Percentiles rank a stretch among this genome's conserved stretches.
These are phyloP conservation scores for Monilinia aucupariae DNA, from an alignment of 2,329 filamentous ascomycete genomes.

Conservation along the genomic window DNA sequence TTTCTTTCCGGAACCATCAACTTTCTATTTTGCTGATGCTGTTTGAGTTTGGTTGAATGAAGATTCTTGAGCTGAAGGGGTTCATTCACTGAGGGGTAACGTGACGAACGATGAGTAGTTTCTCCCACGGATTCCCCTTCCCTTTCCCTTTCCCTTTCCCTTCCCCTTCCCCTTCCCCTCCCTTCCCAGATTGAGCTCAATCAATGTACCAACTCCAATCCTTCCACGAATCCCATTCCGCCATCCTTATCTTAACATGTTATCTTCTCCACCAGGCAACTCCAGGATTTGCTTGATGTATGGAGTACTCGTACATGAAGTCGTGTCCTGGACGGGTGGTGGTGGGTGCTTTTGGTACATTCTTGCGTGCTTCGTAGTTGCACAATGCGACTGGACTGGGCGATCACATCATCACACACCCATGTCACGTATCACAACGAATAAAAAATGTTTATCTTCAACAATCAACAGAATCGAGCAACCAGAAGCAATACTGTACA, in stretches of 20 bases:
- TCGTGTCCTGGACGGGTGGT: neutral
- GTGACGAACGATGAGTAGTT: neutral
- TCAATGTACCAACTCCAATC: neutral
- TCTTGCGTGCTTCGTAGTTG: neutral
- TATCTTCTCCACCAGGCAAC: neutral
- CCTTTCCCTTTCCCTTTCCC: no score
- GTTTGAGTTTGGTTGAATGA: neutral
- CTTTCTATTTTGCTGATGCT: neutral
- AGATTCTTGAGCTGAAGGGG: neutral
- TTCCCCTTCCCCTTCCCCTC: no score
- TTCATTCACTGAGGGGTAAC: neutral
- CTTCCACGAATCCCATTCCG: neutral
- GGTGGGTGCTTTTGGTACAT: slow-evolving; percentile 5
- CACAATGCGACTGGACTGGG: neutral
- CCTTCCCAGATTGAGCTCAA: no score
- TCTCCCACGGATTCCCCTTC: neutral
- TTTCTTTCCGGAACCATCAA: no score
- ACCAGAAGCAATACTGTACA: neutral
- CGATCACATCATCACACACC: neutral
- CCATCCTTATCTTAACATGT: neutral
- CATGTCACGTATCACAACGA: neutral
- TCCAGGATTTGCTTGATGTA: neutral
- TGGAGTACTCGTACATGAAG: neutral
- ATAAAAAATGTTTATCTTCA: neutral
- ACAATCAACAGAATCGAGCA: slow-evolving; percentile 2